Evolutionary conservation across 202 grass and related monocot species (phyloP).

Genomic region (Digitaria exilis): DNA sequence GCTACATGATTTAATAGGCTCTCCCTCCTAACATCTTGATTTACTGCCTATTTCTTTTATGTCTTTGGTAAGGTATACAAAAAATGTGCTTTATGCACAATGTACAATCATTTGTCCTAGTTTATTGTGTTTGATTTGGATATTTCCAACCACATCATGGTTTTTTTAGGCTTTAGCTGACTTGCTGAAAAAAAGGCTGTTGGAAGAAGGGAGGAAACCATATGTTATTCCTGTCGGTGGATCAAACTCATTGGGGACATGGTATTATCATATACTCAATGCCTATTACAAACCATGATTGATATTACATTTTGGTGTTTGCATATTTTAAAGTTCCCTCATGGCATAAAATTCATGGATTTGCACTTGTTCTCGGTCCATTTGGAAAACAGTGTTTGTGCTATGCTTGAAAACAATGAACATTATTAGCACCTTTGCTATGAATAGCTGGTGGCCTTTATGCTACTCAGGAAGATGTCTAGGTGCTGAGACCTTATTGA

Average conservation of each 20-base stretch:
- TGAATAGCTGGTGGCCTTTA: background rate
- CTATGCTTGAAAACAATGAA: background rate
- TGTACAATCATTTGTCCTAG: background rate
- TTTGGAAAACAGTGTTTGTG: background rate
- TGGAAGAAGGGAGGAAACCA: conserved; percentile 85
- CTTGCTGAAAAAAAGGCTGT: conserved; percentile 76
- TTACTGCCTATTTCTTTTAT: background rate
- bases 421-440: background rate
- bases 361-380: background rate
- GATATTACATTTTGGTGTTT: background rate
- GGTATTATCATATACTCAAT: conserved; percentile 54
- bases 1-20: background rate
- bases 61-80: background rate
- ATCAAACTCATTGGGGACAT: conserved; percentile 94
- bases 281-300: background rate
- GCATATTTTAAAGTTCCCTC: conserved; percentile 15
- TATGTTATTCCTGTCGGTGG: conserved; percentile 97
- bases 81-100: background rate
- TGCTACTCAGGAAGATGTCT: background rate
- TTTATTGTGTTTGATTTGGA: background rate
- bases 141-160: conserved; percentile 1
- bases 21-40: background rate
- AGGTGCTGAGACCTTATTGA: background rate
- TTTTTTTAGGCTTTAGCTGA: conserved; percentile 74
- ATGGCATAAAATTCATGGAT: conserved; percentile 1